Base-by-base conservation (phyloP, 345 rosid species). In the Gossypium rotundifolium region DNA sequence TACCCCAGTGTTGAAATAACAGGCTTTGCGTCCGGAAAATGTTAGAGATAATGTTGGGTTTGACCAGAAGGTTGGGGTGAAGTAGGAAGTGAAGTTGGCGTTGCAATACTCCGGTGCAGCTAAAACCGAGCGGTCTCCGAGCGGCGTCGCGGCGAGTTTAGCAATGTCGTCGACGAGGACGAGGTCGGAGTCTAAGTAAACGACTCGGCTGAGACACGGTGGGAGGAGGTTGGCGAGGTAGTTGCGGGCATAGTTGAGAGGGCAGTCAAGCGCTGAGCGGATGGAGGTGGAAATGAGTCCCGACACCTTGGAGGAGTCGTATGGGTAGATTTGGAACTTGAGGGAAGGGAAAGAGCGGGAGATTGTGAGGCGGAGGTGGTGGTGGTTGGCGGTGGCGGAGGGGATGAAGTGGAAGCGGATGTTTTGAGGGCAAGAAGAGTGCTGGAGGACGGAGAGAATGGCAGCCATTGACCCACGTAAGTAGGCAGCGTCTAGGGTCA, bases 381-480 rank as follows among this genome's bases (percentile, higher is more conserved):
- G 65, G 59, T 73, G 71, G 81, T 83, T 77, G 78, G 60, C 7
- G 70, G 75, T 33, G 74, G 86, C 74, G 49, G 92, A 74, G 76
- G 88, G 76, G 25, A 87, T 69, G 81, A 91, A 86, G 75, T 91
- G 97, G 86, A 91, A 87, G 61, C 86, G 73, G 10, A 84, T 67
- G 82, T 85, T 89, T 75, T 90, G 87, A 11, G 92, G 97, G 62
- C 92, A 92, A 29, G 94, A 87, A 1, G 97, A 82, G 87, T 92
- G 97, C 60, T 92, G 94, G 23, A 90, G 84, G 61, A 82, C 86
- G 27, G 97, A 92, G 79, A 87, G 79, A 51, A 90, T 84, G 55
- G 92, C 96, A 1, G 97, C 97, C 87, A 90, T 87, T 67, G 97
- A 90, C 52, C 97, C 97, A 10, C 97, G 96, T 73, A 92, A 79